Percentiles rank a stretch among this genome's conserved stretches.
These are phyloP conservation scores for Daldinia vernicosa DNA, from an alignment of 495 filamentous ascomycete genomes.

Conservation along the genomic window DNA sequence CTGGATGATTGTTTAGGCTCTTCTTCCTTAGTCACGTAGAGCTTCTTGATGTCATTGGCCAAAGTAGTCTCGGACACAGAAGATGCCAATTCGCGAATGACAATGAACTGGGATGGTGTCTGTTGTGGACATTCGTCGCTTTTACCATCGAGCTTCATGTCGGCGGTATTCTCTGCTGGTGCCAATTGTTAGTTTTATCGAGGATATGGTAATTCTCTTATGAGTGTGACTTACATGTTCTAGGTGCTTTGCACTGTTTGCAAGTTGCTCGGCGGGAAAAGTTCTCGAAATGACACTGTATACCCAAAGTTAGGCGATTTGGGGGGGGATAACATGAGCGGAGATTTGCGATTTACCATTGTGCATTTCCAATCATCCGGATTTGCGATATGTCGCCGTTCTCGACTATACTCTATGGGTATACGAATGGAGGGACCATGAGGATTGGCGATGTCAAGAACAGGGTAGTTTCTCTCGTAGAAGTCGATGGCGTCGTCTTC, in stretches of 20 bases:
- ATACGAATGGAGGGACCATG: slow-evolving; percentile 36
- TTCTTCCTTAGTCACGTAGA: slow-evolving; percentile 68
- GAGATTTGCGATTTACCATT: slow-evolving; percentile 59
- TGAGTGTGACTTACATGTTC: slow-evolving; percentile 65
- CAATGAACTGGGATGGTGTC: slow-evolving; percentile 80
- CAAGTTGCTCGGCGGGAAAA: slow-evolving; percentile 74
- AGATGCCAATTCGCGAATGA: slow-evolving; percentile 78
- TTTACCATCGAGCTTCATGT: slow-evolving; percentile 69
- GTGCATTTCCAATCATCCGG: slow-evolving; percentile 79
- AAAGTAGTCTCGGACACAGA: slow-evolving; percentile 80
- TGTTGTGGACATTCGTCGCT: slow-evolving; percentile 81
- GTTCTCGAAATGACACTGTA: slow-evolving; percentile 76
- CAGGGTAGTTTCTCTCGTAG: slow-evolving; percentile 70
- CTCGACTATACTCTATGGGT: slow-evolving; percentile 48
- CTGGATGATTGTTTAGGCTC: slow-evolving; percentile 51
- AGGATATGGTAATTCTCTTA: neutral
- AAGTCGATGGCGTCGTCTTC: slow-evolving; percentile 70
- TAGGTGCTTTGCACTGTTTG: slow-evolving; percentile 76
- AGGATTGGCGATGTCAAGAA: slow-evolving; percentile 62
- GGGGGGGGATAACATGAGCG: neutral
- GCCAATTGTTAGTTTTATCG: slow-evolving; percentile 15
- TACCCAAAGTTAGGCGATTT: slow-evolving; percentile 21
- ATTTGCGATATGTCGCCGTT: slow-evolving; percentile 46
- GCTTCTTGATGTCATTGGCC: slow-evolving; percentile 79
- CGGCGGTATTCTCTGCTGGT: slow-evolving; percentile 44